These are phyloP conservation scores for Staphylotrichum tortipilum DNA, from an alignment of 495 filamentous ascomycete genomes.

Conservation along the genomic window DNA sequence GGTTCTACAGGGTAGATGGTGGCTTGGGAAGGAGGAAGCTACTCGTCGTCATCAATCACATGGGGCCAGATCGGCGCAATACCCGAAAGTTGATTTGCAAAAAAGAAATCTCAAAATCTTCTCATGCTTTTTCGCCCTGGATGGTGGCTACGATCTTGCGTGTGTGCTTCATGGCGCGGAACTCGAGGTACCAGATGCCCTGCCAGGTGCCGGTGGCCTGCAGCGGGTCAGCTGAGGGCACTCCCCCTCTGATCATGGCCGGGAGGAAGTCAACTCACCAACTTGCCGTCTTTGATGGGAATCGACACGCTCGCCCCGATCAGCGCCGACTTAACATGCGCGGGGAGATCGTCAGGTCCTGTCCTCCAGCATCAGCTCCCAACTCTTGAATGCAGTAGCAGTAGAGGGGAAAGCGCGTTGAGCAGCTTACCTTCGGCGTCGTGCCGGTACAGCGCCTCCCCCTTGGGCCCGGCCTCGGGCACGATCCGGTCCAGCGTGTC, in stretches of 20 bases:
- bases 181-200: constrained; percentile 94
- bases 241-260: not conserved
- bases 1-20: too few species aligned
- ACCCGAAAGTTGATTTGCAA: not conserved
- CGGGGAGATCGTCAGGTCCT: constrained; percentile 34
- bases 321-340: constrained; percentile 85
- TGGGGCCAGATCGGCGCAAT: not conserved
- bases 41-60: too few species aligned
- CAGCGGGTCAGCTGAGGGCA: not conserved
- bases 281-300: constrained; percentile 75
- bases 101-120: not conserved
- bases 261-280: constrained; percentile 43
- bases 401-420: constrained; percentile 38
- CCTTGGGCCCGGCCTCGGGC: constrained; percentile 54
- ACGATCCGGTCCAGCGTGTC: constrained; percentile 87
- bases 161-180: constrained; percentile 64
- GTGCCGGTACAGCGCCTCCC: constrained; percentile 77
- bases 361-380: constrained; percentile 10
- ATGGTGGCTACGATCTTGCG: constrained; percentile 86
- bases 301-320: constrained; percentile 83
- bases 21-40: too few species aligned
- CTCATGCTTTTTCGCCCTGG: constrained; percentile 70
- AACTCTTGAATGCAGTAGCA: constrained; percentile 3
- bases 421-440: constrained; percentile 76
- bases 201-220: constrained; percentile 53